Percentiles rank a stretch among this genome's conserved stretches.
phyloP scores from a whole-genome alignment of 768 basidiomycete genomes.

The Epithele typhae region DNA sequence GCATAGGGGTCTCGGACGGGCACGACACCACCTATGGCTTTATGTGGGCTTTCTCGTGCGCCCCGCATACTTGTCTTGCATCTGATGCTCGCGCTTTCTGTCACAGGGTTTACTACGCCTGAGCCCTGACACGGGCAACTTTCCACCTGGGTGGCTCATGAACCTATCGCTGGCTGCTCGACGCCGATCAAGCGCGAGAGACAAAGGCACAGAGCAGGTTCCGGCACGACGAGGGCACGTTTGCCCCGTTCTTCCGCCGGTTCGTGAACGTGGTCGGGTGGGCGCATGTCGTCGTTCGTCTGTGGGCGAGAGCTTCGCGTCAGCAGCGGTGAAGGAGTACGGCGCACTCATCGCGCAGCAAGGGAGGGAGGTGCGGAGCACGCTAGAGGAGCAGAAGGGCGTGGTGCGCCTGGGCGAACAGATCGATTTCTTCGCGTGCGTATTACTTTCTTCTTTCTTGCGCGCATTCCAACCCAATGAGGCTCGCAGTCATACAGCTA shows the following conservation, averaged over 20 bases:
- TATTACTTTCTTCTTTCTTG: no score
- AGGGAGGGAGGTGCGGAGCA: no score
- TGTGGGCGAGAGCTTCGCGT: no score
- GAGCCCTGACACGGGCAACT: constrained; percentile 41
- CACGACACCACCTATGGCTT: constrained; percentile 29
- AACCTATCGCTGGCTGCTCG: constrained; percentile 40
- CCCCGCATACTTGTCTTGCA: neutral
- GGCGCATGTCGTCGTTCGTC: constrained; percentile 24
- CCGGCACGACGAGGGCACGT: constrained; percentile 27
- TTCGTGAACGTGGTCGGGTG: constrained; percentile 48
- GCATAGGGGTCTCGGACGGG: constrained; percentile 27
- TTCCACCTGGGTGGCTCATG: constrained; percentile 34
- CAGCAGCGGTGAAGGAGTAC: no score
- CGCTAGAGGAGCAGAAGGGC: no score
- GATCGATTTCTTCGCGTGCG: no score
- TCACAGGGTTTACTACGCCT: constrained; percentile 35
- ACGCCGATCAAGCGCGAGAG: neutral
- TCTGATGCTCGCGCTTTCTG: constrained; percentile 28
- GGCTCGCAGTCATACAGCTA: no score
- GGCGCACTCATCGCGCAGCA: no score
- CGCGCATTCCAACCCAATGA: no score
- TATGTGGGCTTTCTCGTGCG: constrained; percentile 20
- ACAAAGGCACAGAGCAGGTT: neutral
- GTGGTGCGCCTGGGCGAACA: no score
- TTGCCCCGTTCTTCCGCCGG: constrained; percentile 42